Conservation (phyloP, 1,139 yeast species). For the Candida sp. region DNA sequence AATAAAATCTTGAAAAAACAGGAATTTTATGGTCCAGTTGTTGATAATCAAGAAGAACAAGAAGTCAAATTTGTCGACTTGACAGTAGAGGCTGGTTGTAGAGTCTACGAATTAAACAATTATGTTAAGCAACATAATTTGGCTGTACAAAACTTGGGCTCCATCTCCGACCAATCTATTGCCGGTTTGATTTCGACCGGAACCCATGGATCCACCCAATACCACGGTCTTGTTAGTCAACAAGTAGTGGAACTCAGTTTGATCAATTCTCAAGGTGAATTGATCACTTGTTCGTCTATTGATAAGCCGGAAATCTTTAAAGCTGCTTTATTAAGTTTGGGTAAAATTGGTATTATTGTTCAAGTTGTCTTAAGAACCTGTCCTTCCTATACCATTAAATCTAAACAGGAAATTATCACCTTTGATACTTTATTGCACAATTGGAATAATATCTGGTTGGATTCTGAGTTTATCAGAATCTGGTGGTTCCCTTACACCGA, state of each 20-base stretch:
- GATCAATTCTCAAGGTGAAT: constrained; percentile 70
- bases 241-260: constrained; percentile 78
- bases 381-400: constrained; percentile 78
- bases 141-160: constrained; percentile 89
- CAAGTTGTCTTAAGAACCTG: constrained; percentile 85
- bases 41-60: constrained; percentile 17
- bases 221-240: constrained; percentile 86
- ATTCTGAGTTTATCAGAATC: constrained; percentile 84
- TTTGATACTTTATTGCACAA: constrained; percentile 66
- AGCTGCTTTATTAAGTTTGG: constrained; percentile 85
- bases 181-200: constrained; percentile 97
- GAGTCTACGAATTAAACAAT: constrained; percentile 76
- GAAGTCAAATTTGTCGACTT: constrained; percentile 79
- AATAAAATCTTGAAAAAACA: constrained; percentile 49
- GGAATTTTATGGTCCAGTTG: constrained; percentile 35
- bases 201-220: constrained; percentile 94
- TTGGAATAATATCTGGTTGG: constrained; percentile 80
- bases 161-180: constrained; percentile 89
- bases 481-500: constrained; percentile 98
- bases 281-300: constrained; percentile 65
- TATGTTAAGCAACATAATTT: constrained; percentile 59
- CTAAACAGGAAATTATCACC: constrained; percentile 76
- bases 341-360: constrained; percentile 88
- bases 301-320: constrained; percentile 69
- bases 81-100: constrained; percentile 88